Evolutionary conservation across 139 green algal species (phyloP), one percentile per base, ranked within the genome.

Genomic region (Volvox africanus): DNA sequence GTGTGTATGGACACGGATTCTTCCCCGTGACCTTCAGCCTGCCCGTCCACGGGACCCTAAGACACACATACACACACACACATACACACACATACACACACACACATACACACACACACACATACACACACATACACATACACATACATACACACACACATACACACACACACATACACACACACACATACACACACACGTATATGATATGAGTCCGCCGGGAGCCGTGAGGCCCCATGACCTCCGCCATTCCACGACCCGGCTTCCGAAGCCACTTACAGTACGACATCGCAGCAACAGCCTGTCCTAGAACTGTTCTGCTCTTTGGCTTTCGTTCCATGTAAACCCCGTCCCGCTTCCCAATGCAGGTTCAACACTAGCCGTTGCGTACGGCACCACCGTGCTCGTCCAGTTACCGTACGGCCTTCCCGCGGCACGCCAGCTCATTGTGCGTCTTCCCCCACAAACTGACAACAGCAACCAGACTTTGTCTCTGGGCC

Each of bases 401-500:
- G 69, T 82, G 11, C 85, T 75, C 5, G 36, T 89, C 26, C 21
- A 55, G 69, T 30, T 89, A 68, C 85, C 85, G 13, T 22, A 55
- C 28, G 28, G n/a, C 37, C 16, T 44, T 19, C n/a, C 69, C 37
- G 1, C 85, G 16, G 85, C 37, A 2, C 69, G 85, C 28, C 69
- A 82, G 69, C 85, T 89, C 28, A 32, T 89, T 1, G 5, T 89
- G 28, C 69, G 69, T 13, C 85, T 89, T 26, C 37, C 36, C 17
- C 44, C 44, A 20, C 14, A 37, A n/a, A 6, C 26, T 17, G 28
- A 32, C 32, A 26, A 21, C 86, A 12, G 30, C 50, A 71, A 21
- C 26, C 80, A 73, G 80, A 37, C 19, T 50, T 76, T 90, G 86
- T 19, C 3, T 24, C 75, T 90, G 86, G 86, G 86, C 11, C 86